These are phyloP conservation scores for Alternaria sp. DNA, from an alignment of 2,329 filamentous ascomycete genomes.

Conservation along the genomic window DNA sequence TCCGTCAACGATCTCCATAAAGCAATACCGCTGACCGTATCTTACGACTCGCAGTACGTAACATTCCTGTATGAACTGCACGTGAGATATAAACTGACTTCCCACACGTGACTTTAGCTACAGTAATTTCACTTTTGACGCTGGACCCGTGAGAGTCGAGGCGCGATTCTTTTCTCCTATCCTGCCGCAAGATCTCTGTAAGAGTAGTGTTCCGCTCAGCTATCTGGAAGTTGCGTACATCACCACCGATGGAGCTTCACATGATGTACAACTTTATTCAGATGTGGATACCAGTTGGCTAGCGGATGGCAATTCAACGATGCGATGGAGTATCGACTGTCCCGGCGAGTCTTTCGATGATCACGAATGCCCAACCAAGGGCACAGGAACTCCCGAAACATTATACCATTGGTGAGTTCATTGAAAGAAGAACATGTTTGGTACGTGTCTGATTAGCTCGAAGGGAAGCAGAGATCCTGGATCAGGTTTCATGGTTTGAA, in stretches of 20 bases:
- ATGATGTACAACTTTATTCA: background rate
- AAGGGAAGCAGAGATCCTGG: background rate
- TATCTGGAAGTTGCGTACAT: background rate
- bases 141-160: background rate
- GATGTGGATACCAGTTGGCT: background rate
- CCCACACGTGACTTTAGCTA: background rate
- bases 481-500: background rate
- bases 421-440: too few relatives aligned
- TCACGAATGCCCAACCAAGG: background rate
- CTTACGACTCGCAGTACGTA: background rate
- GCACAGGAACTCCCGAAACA: background rate
- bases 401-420: background rate
- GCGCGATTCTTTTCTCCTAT: background rate
- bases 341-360: background rate
- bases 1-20: background rate
- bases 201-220: constrained; percentile 3
- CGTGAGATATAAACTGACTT: too few relatives aligned
- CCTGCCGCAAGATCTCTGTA: background rate
- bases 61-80: too few relatives aligned
- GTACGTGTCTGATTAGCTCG: background rate
- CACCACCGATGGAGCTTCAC: background rate
- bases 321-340: background rate
- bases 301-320: background rate
- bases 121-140: background rate
- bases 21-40: background rate